A percentile compares a stretch with the other conserved stretches of the same genome.
Evolutionary conservation across 331 rosid species (phyloP).

Genomic region (Cucumis variabilis): DNA sequence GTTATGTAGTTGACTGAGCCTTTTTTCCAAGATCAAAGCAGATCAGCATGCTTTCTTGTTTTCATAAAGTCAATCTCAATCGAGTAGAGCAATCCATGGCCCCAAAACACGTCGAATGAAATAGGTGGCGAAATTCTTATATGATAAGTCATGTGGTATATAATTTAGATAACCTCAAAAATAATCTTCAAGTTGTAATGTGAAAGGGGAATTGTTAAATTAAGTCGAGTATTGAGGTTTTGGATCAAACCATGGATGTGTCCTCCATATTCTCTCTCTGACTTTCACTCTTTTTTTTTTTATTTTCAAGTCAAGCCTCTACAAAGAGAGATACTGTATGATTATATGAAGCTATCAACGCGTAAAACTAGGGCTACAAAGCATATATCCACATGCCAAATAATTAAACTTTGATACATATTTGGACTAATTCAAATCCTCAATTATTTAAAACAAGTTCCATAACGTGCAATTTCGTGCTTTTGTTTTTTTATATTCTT

Average conservation of each 20-base stretch:
- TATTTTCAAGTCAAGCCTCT: not conserved
- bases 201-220: constrained; percentile 13
- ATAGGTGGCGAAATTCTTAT: not conserved
- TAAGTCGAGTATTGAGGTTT: not conserved
- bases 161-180: too few relatives aligned
- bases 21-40: too few relatives aligned
- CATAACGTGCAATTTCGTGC: constrained; percentile 12
- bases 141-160: not conserved
- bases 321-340: not conserved
- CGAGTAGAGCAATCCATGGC: too few relatives aligned
- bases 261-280: constrained; percentile 5
- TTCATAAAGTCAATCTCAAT: too few relatives aligned
- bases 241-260: not conserved
- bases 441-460: not conserved
- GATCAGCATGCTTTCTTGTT: too few relatives aligned
- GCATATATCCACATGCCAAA: constrained; percentile 2
- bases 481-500: not conserved
- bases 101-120: not conserved
- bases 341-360: not conserved
- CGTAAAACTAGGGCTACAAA: not conserved
- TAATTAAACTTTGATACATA: not conserved
- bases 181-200: not conserved
- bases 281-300: not conserved
- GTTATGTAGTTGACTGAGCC: too few relatives aligned
- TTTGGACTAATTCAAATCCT: not conserved